Percentiles rank a stretch among this genome's conserved stretches.
Conservation (phyloP, 1,284 basidiomycete species). For the Pholiota adiposa region DNA sequence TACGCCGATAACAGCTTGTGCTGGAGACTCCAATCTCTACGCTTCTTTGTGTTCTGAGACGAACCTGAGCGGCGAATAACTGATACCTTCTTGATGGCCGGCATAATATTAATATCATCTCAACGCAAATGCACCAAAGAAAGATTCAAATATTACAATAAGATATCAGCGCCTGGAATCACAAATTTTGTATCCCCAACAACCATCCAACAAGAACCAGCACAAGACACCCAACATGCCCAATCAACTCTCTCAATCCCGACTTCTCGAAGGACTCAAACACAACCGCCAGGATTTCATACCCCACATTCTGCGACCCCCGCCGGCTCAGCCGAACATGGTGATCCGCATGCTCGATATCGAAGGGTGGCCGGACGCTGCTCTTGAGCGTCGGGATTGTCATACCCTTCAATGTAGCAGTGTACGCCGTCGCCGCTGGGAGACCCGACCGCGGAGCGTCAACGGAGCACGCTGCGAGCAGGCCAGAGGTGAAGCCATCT, state of each 20-base stretch:
- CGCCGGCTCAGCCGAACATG: constrained; percentile 23
- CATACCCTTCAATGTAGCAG: constrained; percentile 12
- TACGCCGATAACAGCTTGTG: too few species aligned
- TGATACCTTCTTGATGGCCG: too few species aligned
- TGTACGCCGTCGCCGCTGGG: constrained; percentile 13
- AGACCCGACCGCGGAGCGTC: constrained; percentile 24
- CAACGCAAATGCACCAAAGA: too few species aligned
- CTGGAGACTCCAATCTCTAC: too few species aligned
- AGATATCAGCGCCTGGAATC: too few species aligned
- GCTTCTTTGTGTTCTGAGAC: too few species aligned
- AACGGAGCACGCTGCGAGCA: constrained; percentile 37
- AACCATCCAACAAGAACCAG: constrained; percentile 18
- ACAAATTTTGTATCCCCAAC: constrained; percentile 14
- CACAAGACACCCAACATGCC: constrained; percentile 19
- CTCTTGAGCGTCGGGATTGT: constrained; percentile 22
- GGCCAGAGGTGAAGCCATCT: constrained; percentile 76
- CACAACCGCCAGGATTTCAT: constrained; percentile 24
- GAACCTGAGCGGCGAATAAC: too few species aligned
- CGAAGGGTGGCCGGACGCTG: constrained; percentile 31
- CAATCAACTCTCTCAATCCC: constrained; percentile 25
- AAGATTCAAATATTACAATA: too few species aligned
- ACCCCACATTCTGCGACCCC: constrained; percentile 22
- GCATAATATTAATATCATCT: too few species aligned
- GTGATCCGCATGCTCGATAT: constrained; percentile 31
- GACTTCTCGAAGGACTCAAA: constrained; percentile 38